A percentile compares a stretch with the other conserved stretches of the same genome.
Evolutionary conservation across 805 yeast genomes (phyloP).

Genomic region (Maudiozyma turicensis): DNA sequence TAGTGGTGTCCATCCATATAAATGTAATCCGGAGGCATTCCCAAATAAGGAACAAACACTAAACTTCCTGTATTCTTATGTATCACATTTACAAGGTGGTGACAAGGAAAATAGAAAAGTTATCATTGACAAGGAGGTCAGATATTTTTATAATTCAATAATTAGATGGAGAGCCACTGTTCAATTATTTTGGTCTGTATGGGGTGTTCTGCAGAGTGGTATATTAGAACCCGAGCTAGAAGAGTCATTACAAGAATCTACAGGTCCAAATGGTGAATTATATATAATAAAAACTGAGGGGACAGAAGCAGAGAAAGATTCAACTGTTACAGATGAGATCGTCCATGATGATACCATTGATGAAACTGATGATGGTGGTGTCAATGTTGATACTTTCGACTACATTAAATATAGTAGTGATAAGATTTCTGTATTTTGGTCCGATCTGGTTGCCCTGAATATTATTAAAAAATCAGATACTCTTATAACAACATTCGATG

Average conservation of each 20-base stretch:
- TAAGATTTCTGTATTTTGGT: constrained; percentile 63
- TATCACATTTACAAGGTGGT: constrained; percentile 39
- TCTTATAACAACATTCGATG: not conserved
- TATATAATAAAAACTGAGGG: constrained; percentile 32
- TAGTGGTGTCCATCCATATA: constrained; percentile 42
- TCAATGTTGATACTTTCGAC: constrained; percentile 59
- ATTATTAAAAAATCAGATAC: constrained; percentile 31
- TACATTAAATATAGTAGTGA: constrained; percentile 67
- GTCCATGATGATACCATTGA: too few relatives aligned
- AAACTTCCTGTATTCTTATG: constrained; percentile 68
- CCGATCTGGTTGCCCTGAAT: constrained; percentile 60
- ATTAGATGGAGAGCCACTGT: constrained; percentile 74
- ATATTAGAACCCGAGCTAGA: constrained; percentile 12
- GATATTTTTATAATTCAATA: constrained; percentile 51
- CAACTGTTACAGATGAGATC: not conserved
- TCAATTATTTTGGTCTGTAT: constrained; percentile 72
- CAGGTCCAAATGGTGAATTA: constrained; percentile 50
- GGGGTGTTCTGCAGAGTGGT: constrained; percentile 85
- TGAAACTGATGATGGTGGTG: constrained; percentile 15
- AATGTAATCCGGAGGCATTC: constrained; percentile 39
- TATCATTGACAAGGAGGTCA: constrained; percentile 36
- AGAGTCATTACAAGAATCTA: constrained; percentile 21
- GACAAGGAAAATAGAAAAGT: not conserved
- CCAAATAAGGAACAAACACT: constrained; percentile 63
- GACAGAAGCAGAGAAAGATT: constrained; percentile 12